Base-by-base conservation (phyloP, 805 yeast species). In the Candida ortonii region DNA sequence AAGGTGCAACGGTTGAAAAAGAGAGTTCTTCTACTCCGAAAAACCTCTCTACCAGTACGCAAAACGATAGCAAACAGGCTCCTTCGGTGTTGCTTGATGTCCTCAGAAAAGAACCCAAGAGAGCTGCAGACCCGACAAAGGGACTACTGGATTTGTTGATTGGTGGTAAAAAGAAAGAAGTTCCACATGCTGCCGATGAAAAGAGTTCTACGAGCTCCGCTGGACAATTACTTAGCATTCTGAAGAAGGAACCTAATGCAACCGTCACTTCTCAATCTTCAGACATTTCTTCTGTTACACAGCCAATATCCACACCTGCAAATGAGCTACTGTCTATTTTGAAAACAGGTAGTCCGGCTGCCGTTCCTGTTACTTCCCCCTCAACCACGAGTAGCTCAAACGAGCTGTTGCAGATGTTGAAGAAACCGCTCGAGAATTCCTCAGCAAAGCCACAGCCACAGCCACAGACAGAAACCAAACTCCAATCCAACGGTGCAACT, bases 21-120 rank as follows among this genome's bases (percentile, higher is more conserved):
- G 13, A 25, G 22, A 14, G 15, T 6, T 11, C 22, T 6, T 10
- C 24, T n/a, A 16, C 24, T 6, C 15, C 21, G 13, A 36, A 30
- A 16, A 16, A 21, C 16, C 20, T 12, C 11, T 12, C 33, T 7
- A 30, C 27, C 33, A 9, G 7, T 22, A n/a, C 14, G 12, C 10
- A 22, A 9, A 14, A 7, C 22, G n/a, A 7, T 5, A 17, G 22
- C 19, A 3, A 2, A 9, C 11, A 24, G n/a, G 28, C 30, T 30
- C 29, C 41, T 3, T 36, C 44, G 16, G 40, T 34, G 11, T 29
- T 39, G 17, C 36, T 44, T 9, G 30, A 24, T 14, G 34, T 35
- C 8, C 31, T 43, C 16, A 36, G 36, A 26, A 26, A 28, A 13
- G 31, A 22, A 25, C 34, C 28, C 28, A 39, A 25, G 12, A 35